These are phyloP conservation scores for Blastobotrys americana DNA, from an alignment of 805 yeast species.

Conservation along the genomic window DNA sequence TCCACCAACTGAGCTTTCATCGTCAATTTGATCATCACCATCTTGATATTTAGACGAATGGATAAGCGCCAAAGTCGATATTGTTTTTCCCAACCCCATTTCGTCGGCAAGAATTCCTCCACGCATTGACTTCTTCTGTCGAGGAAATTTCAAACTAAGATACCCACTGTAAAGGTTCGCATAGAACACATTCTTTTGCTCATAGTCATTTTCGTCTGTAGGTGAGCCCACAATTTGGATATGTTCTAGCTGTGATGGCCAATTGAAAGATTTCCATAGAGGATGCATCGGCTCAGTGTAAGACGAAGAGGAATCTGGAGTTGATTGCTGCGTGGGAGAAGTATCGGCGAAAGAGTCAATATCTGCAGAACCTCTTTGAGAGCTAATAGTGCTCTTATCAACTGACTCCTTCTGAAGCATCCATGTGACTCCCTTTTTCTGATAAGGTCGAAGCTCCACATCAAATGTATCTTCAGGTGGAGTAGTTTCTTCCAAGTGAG, in stretches of 20 bases:
- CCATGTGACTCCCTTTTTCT: conserved; percentile 82
- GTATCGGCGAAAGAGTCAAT: conserved; percentile 22
- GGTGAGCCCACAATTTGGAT: not conserved
- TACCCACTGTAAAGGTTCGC: conserved; percentile 78
- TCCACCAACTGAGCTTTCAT: conserved; percentile 2
- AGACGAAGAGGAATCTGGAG: conserved; percentile 1
- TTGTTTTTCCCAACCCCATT: conserved; percentile 94
- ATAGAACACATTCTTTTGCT: conserved; percentile 45
- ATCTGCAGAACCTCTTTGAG: conserved; percentile 21
- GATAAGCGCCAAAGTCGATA: conserved; percentile 69
- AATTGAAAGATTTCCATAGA: conserved; percentile 68
- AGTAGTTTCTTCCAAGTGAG: conserved; percentile 54
- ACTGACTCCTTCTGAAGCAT: conserved; percentile 76
- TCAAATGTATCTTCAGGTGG: conserved; percentile 51
- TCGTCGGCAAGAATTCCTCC: conserved; percentile 96
- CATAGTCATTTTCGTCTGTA: conserved; percentile 32
- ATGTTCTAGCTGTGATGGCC: conserved; percentile 44
- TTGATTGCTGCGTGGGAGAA: not conserved
- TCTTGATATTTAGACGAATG: conserved; percentile 39
- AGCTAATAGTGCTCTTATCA: conserved; percentile 24
- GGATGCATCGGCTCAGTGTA: conserved; percentile 65
- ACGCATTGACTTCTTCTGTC: conserved; percentile 48
- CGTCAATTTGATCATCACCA: conserved; percentile 4
- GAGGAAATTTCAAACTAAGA: conserved; percentile 60
- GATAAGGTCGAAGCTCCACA: conserved; percentile 63